Percentiles rank a stretch among this genome's conserved stretches.
phyloP scores from a whole-genome alignment of 2,329 filamentous ascomycete genomes.

The Myrmaecium sp. region DNA sequence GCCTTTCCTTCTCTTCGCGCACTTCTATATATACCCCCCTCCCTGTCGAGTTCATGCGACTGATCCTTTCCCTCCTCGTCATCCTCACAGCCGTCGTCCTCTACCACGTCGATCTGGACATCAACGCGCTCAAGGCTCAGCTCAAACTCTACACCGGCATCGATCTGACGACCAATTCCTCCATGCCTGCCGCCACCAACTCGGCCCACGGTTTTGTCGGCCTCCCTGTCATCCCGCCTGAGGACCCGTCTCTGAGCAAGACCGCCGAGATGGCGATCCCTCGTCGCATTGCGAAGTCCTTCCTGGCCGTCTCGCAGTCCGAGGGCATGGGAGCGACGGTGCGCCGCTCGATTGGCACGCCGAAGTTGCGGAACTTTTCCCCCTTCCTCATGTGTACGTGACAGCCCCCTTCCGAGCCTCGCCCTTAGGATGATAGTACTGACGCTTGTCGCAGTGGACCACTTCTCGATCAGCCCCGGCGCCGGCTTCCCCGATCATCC shows the following conservation, averaged over 20 bases:
- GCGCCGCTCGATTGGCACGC: slow-evolving; percentile 71
- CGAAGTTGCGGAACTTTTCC: slow-evolving; percentile 66
- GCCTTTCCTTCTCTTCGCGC: too few species aligned
- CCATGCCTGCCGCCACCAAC: slow-evolving; percentile 12
- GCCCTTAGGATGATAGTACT: background rate
- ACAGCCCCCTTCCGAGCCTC: background rate
- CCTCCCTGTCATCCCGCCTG: slow-evolving; percentile 31
- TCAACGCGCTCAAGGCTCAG: slow-evolving; percentile 8
- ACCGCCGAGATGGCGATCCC: slow-evolving; percentile 45
- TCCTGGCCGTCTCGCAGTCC: slow-evolving; percentile 68
- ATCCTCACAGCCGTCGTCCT: slow-evolving; percentile 23
- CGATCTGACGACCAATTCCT: slow-evolving; percentile 13
- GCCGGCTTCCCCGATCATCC: slow-evolving; percentile 84
- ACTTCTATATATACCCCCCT: too few species aligned
- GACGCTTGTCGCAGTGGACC: slow-evolving; percentile 78
- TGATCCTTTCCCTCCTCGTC: slow-evolving; percentile 23
- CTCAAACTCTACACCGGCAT: slow-evolving; percentile 7
- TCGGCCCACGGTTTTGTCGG: slow-evolving; percentile 25
- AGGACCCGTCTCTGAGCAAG: slow-evolving; percentile 22
- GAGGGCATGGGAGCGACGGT: slow-evolving; percentile 82
- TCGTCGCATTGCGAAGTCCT: slow-evolving; percentile 65
- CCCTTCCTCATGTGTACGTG: slow-evolving; percentile 73
- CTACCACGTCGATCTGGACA: slow-evolving; percentile 15
- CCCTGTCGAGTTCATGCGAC: slow-evolving; percentile 16
- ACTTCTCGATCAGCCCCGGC: slow-evolving; percentile 65